Base-by-base conservation (phyloP, 1,284 basidiomycete species). In the Leccinum subrobustum region DNA sequence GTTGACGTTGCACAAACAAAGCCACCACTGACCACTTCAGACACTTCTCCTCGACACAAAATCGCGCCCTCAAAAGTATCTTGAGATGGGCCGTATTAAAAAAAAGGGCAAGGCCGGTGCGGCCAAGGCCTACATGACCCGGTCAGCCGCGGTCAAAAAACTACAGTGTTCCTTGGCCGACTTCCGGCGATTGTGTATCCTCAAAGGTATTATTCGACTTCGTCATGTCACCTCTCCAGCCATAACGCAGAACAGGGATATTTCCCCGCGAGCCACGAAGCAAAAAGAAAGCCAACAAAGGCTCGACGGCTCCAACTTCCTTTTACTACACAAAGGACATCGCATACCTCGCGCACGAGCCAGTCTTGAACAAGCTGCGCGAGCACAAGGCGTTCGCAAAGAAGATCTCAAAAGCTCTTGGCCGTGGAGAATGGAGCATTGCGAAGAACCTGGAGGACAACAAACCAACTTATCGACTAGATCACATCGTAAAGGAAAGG, bases 261-360 rank as follows among this genome's bases (percentile, higher is more conserved):
- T 98, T 96, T 77, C 97, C 97, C 64, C 91, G 96, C 56, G 96
- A 99, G 75, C 97, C 97, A 18, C 86, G 89, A 56, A 91, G 88
- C 78, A 87, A 88, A 73, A 99, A 98, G 76, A 89, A 90, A 67
- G 97, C 96, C 58, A 99, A 99, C 81, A 98, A 98, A 77, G 97
- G 97, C 4, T 96, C 93, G 4, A 95, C 95, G 44, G 96, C 95
- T 0, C 95, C 96, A 2, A 95, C 96, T 1, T 93, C 96, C 5
- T 99, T 99, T 79, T 99, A 99, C 81, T 98, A 98, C 77, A 83
- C 94, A 57, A 99, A 99, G 78, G 97, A 99, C 73, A 97, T 99
- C 67, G 93, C 93, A 59, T 99, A 96, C 77, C 87, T 99, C 54
- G 90, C 95, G 16, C 97, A 99, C 73, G 97, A 99, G 76, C 97